Percentiles rank a stretch among this genome's conserved stretches.
Conservation (phyloP, 2,329 filamentous ascomycete genomes). For the Myriosclerotinia curreyana region DNA sequence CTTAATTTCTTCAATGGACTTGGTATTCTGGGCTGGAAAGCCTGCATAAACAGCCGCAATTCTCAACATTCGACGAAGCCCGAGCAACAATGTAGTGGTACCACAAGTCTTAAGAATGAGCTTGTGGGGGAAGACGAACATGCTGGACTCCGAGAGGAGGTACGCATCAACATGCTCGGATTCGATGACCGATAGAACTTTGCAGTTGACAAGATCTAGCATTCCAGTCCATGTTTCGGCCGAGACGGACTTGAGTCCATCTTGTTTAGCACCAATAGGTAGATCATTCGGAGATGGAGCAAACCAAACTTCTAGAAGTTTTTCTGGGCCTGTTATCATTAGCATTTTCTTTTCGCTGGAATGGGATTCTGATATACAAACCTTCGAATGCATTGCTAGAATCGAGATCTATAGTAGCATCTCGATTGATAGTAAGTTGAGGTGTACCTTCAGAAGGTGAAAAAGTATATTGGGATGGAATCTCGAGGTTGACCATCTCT, state of each 20-base stretch:
- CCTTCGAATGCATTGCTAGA: slow-evolving; percentile 96
- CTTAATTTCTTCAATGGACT: slow-evolving; percentile 62
- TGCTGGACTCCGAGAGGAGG: slow-evolving; percentile 96
- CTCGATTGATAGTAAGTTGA: slow-evolving; percentile 93
- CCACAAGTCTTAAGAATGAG: slow-evolving; percentile 98
- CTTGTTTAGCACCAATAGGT: slow-evolving; percentile 64
- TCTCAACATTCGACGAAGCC: slow-evolving; percentile 84
- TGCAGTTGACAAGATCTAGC: slow-evolving; percentile 98
- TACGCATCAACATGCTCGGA: slow-evolving; percentile 96
- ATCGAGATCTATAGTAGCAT: slow-evolving; percentile 88
- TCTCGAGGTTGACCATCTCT: slow-evolving; percentile 82
- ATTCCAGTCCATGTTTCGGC: slow-evolving; percentile 89
- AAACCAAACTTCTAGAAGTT: slow-evolving; percentile 98
- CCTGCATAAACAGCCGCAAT: slow-evolving; percentile 85
- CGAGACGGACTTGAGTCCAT: slow-evolving; percentile 82
- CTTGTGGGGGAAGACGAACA: slow-evolving; percentile 99
- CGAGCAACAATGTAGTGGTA: slow-evolving; percentile 88
- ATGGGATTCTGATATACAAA: slow-evolving; percentile 40
- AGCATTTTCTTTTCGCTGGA: slow-evolving; percentile 31
- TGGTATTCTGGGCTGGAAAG: slow-evolving; percentile 77
- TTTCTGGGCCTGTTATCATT: slow-evolving; percentile 71
- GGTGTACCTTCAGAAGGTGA: slow-evolving; percentile 81
- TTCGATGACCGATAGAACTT: slow-evolving; percentile 90
- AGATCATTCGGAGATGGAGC: slow-evolving; percentile 72
- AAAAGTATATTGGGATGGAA: slow-evolving; percentile 77